Evolutionary conservation across 2,329 filamentous ascomycete genomes (phyloP).

Genomic region (Phialemoniopsis sp.): DNA sequence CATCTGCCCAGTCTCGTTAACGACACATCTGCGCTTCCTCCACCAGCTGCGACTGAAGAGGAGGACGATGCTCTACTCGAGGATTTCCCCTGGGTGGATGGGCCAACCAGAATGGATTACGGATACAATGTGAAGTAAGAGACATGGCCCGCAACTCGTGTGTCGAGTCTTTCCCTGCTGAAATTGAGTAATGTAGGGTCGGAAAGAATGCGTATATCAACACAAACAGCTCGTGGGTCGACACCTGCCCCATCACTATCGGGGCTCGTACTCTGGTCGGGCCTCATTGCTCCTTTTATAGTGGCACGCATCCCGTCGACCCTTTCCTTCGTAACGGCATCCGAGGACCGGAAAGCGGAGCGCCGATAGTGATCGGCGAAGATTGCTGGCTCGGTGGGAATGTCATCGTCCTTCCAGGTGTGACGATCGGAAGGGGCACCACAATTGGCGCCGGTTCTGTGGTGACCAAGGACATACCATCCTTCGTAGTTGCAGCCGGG

Average conservation of each 20-base stretch:
- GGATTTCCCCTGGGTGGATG: conserved; percentile 64
- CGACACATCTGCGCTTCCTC: conserved; percentile 61
- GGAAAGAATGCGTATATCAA: conserved; percentile 72
- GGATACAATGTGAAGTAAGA: conserved; percentile 64
- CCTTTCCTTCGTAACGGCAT: conserved; percentile 70
- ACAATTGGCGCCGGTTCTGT: conserved; percentile 79
- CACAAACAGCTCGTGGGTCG: conserved; percentile 70
- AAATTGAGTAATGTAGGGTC: conserved; percentile 31
- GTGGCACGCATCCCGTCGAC: conserved; percentile 73
- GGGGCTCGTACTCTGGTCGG: conserved; percentile 75
- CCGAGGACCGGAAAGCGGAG: conserved; percentile 70
- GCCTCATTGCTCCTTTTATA: conserved; percentile 73
- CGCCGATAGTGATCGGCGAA: conserved; percentile 69
- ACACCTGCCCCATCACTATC: conserved; percentile 71
- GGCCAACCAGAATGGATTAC: conserved; percentile 71
- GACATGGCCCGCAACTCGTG: background rate
- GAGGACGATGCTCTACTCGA: conserved; percentile 63
- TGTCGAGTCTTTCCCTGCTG: background rate
- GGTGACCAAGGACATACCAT: conserved; percentile 72
- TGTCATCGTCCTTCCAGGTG: conserved; percentile 67
- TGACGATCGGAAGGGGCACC: conserved; percentile 71
- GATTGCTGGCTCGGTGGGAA: conserved; percentile 80
- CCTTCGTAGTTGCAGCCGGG: conserved; percentile 59
- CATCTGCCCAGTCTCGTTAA: conserved; percentile 48
- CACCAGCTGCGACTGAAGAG: conserved; percentile 47